Base-by-base conservation (phyloP, 495 filamentous ascomycete genomes). In the Aspergillus sclerotiicarbonarius region DNA sequence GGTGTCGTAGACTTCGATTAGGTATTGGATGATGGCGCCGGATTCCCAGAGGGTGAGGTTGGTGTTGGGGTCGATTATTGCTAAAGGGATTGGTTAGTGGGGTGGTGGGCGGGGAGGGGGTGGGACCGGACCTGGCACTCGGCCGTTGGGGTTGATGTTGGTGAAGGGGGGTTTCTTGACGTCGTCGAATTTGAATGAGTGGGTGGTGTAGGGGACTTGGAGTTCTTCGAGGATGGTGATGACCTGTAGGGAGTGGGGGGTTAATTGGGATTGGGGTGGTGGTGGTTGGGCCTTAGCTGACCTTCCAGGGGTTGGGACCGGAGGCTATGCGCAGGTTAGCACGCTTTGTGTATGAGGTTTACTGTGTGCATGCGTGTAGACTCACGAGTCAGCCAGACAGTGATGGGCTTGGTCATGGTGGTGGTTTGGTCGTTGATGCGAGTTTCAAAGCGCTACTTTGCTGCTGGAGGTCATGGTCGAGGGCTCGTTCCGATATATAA, bases 11-110 rank as follows among this genome's bases (percentile, higher is more conserved):
- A 57, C 57, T 18, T 69, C 66, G 21, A 63, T 60, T 7, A 78
- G 69, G 46, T 77, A 77, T 29, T 68, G 64, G 58, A 74, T 67
- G 44, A 77, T 71, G 8, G 71, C 67, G n/a, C 57, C 57, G 30
- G 57, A 59, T n/a, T 54, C 51, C 32, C 51, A 59, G 3, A 59
- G 20, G 7, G 51, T 59, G 7, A 59, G 19, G n/a, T 29, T 45
- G 12, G 43, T 54, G 31, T 59, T 59, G n/a, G 51, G 57, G 21
- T 59, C 57, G 8, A 50, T 44, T 33, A 54, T 59, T 25, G 55
- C 47, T 57, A n/a, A n/a, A n/a, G n/a, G n/a, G 18, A 2, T 8
- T 8, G 20, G 13, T 35, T 10, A 32, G 19, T 49, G 30, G 19
- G 44, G 44, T 21, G 18, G 18, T 20, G 2, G 44, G 19, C 8